Evolutionary conservation across 2,329 filamentous ascomycete species (phyloP), one percentile per base, ranked within the genome.

Genomic region (Ophiosphaerella narmari): DNA sequence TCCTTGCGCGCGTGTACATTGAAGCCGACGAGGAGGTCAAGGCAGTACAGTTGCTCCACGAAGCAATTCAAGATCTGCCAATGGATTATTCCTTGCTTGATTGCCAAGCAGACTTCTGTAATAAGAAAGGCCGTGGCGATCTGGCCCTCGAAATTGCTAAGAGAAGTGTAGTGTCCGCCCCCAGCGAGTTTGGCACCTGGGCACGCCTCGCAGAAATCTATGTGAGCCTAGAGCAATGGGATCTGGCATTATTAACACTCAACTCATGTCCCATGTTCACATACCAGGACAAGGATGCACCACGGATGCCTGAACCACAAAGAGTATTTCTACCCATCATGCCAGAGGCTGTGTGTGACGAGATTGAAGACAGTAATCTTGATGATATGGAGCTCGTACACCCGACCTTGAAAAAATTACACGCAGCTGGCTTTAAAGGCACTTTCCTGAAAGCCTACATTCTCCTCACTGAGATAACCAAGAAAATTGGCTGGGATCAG

Each of bases 241-340:
- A 97, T 68, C 86, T 97, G 61, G 94, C 94, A 0, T 82, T 99
- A 21, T 86, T 96, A 5, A 97, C 94, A 4, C 82, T 99, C 44
- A 99, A 99, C 76, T 99, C 94, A 14, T 99, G 94, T 73, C 94
- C 94, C 7, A 99, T 99, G 94, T 99, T 99, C 74, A 99, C 94
- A 6, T 97, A 99, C 74, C 94, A 97, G 74, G 94, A 99, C 75
- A 97, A 97, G 74, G 94, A 99, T 71, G 88, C 91, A 5, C 94
- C 94, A 3, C 78, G 94, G 52, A 93, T 97, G 88, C 94, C 94
- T 1, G 91, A 96, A 67, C 92, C 94, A 0, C 88, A 89, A 63
- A 89, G 91, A 48, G 89, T 97, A 36, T 86, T 89, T 61, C 82
- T 99, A 12, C 94, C 94, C 0, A 89, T 93, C 13, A 81, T 97